Base-by-base conservation (phyloP, 2,329 filamentous ascomycete species). In the Berkeleyomyces basicola region DNA sequence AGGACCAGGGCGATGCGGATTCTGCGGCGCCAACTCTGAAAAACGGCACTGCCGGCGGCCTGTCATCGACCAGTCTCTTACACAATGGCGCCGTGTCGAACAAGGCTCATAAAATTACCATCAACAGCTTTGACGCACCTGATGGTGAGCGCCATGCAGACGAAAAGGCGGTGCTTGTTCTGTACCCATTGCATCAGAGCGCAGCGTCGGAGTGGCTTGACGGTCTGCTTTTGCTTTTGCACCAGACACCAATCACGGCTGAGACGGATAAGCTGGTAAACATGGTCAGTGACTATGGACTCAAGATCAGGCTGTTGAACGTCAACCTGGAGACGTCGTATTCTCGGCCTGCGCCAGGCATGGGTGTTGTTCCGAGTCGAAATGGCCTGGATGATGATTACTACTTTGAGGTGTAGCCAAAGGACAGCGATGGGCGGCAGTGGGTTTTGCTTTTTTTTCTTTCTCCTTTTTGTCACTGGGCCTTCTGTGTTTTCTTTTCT, bases 121-220 rank as follows among this genome's bases (percentile, higher is more conserved):
- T 97, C 61, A 89, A 92, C 73, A 90, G 89, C 66, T 88, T 86
- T 68, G 69, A 74, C 64, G 74, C 74, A 68, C 67, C 76, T 23
- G 70, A 67, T 67, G 47, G 71, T 69, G 42, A 69, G 68, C 40
- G 74, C 74, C 40, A 70, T 69, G n/a, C 73, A 66, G 64, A 81
- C 67, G 93, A 97, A 72, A 77, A 83, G 59, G 79, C 88, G 0
- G 80, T 97, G 31, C 78, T 99, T 61, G 88, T 86, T n/a, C 79
- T 99, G 61, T 85, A 90, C 72, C 91, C 92, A 4, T 77, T 84
- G 64, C 88, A 84, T 64, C 87, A 93, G 70, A 88, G 84, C 67
- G 76, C 93, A 58, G 93, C 93, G 7, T 95, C 90, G 0, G 93
- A 99, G 74, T 99, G 93, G 93, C 79, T 99, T 4, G 93, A 99